Evolutionary conservation across 23 red algal species (phyloP).

Genomic region (Agarophyton chilense): DNA sequence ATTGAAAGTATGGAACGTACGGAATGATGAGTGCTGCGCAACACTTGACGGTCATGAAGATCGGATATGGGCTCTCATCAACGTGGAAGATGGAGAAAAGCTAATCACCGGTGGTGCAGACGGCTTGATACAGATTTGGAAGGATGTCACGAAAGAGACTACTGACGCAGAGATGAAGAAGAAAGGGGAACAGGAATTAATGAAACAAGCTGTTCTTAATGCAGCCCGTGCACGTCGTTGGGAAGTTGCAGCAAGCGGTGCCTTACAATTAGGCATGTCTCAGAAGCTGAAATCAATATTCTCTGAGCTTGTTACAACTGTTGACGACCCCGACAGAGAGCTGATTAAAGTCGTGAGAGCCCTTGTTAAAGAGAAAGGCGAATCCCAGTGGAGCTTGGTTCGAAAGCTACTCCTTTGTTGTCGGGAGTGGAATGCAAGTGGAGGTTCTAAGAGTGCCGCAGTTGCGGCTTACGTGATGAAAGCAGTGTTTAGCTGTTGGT

Average conservation of each 20-base stretch:
- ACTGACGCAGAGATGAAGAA: slow-evolving; percentile 12
- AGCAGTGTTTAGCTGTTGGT: slow-evolving; percentile 41
- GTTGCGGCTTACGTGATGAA: slow-evolving; percentile 34
- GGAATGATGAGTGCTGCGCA: slow-evolving; percentile 51
- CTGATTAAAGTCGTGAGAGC: slow-evolving; percentile 35
- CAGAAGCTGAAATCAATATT: slow-evolving; percentile 69
- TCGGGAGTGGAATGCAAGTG: slow-evolving; percentile 65
- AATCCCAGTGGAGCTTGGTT: slow-evolving; percentile 14
- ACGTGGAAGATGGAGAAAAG: slow-evolving; percentile 51
- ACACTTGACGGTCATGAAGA: slow-evolving; percentile 79
- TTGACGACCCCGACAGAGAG: slow-evolving; percentile 39
- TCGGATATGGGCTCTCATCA: slow-evolving; percentile 61
- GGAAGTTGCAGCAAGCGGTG: slow-evolving; percentile 49
- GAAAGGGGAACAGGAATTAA: slow-evolving; percentile 37
- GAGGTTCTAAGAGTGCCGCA: slow-evolving; percentile 44
- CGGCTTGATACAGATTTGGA: slow-evolving; percentile 73
- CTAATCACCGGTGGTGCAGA: slow-evolving; percentile 74
- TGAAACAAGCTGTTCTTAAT: slow-evolving; percentile 46
- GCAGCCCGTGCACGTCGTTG: slow-evolving; percentile 58
- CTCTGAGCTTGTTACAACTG: slow-evolving; percentile 39
- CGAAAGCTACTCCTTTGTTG: slow-evolving; percentile 32
- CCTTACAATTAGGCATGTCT: slow-evolving; percentile 73
- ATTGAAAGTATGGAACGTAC: slow-evolving; percentile 73
- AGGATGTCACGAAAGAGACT: slow-evolving; percentile 50
- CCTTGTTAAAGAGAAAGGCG: neutral